Evolutionary conservation across 805 yeast species (phyloP).

Genomic region (Candida taoyuanica): DNA sequence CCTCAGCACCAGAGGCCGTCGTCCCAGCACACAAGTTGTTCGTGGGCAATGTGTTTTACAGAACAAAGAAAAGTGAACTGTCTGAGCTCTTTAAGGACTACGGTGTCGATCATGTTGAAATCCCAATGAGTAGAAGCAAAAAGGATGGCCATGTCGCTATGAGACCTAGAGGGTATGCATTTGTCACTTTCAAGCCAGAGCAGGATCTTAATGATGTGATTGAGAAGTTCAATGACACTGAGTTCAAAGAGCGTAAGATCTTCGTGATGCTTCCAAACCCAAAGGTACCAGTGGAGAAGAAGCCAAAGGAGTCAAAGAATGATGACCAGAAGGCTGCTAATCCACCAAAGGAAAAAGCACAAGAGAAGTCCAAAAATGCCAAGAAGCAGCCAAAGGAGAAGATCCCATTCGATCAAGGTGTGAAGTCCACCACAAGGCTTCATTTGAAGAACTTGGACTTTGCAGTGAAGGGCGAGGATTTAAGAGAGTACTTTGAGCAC

Average conservation of each 20-base stretch:
- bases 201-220: conserved; percentile 42
- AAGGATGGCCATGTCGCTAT: conserved; percentile 33
- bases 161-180: conserved; percentile 53
- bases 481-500: conserved; percentile 45
- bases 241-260: conserved; percentile 43
- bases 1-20: neutral
- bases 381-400: conserved; percentile 23
- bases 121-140: conserved; percentile 42
- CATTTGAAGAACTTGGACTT: conserved; percentile 63
- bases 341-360: conserved; percentile 1
- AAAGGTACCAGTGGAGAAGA: conserved; percentile 51
- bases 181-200: conserved; percentile 44
- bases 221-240: conserved; percentile 36
- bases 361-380: conserved; percentile 7
- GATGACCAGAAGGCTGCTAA: conserved; percentile 11
- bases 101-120: conserved; percentile 42
- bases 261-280: conserved; percentile 52
- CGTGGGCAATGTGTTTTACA: conserved; percentile 61
- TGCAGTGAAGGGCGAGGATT: conserved; percentile 48
- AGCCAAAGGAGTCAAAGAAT: conserved; percentile 19
- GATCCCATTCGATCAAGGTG: conserved; percentile 34
- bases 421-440: conserved; percentile 45
- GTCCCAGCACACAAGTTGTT: conserved; percentile 45
- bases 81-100: conserved; percentile 46
- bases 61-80: conserved; percentile 51